A percentile compares a stretch with the other conserved stretches of the same genome.
Evolutionary conservation across 2,329 filamentous ascomycete species (phyloP).

Genomic region (Penicillium digitatum): DNA sequence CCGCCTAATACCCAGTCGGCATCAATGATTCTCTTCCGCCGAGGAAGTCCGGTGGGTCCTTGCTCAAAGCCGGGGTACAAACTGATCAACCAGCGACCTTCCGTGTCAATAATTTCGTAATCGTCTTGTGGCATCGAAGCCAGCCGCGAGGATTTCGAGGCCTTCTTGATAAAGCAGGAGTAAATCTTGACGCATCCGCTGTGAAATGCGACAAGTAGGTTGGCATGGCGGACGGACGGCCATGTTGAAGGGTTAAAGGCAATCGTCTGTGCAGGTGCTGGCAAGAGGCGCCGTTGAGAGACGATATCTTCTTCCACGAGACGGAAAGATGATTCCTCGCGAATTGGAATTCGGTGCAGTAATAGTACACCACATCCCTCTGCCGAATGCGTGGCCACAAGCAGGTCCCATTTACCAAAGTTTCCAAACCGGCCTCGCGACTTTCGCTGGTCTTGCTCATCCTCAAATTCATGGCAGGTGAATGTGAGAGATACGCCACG

Average conservation of each 20-base stretch:
- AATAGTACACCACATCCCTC: constrained; percentile 46
- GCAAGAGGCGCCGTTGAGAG: constrained; percentile 48
- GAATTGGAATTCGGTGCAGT: constrained; percentile 42
- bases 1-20: constrained; percentile 47
- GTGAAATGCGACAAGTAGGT: constrained; percentile 53
- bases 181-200: constrained; percentile 57
- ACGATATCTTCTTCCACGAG: constrained; percentile 37
- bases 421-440: constrained; percentile 29
- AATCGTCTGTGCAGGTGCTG: constrained; percentile 49
- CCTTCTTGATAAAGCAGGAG: constrained; percentile 45
- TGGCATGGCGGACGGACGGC: constrained; percentile 52
- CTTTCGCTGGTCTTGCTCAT: constrained; percentile 28
- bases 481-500: constrained; percentile 53
- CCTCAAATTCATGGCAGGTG: constrained; percentile 40
- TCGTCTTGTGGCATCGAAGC: constrained; percentile 31
- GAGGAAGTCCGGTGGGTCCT: constrained; percentile 26
- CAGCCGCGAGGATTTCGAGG: constrained; percentile 26
- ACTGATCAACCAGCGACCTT: constrained; percentile 45
- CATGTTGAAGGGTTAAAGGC: constrained; percentile 53
- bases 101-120: constrained; percentile 30
- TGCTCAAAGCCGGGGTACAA: constrained; percentile 43
- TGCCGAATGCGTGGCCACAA: constrained; percentile 46
- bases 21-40: constrained; percentile 44
- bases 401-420: constrained; percentile 39
- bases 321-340: constrained; percentile 24